phyloP scores from a whole-genome alignment of 1,284 basidiomycete species.

The Ceratobasidium sp. region DNA sequence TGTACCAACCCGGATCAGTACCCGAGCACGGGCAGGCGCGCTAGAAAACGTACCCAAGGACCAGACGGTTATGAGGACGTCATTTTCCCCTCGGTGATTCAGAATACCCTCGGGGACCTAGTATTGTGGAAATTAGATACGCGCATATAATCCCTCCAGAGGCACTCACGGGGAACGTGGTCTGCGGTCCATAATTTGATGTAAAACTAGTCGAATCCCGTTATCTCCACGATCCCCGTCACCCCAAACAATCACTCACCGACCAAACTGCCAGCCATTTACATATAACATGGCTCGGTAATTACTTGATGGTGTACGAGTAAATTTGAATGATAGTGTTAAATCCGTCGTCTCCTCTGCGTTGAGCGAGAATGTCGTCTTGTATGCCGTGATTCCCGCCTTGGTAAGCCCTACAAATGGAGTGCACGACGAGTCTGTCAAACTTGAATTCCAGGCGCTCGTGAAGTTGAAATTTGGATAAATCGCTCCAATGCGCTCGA shows the following conservation, averaged over 20 bases:
- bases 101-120: conserved; percentile 31
- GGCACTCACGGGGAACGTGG: conserved; percentile 1
- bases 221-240: neutral
- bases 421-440: conserved; percentile 14
- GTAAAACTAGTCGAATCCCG: neutral
- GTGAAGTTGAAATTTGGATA: conserved; percentile 22
- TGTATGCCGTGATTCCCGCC: conserved; percentile 32
- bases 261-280: conserved; percentile 29
- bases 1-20: neutral
- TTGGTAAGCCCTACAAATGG: conserved; percentile 8
- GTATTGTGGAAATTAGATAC: neutral
- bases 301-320: conserved; percentile 6
- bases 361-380: conserved; percentile 27
- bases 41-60: neutral
- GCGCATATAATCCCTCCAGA: neutral
- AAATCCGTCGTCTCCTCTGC: conserved; percentile 18
- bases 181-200: conserved; percentile 23
- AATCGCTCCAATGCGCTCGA: conserved; percentile 27
- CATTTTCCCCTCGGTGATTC: conserved; percentile 27
- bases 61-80: conserved; percentile 16
- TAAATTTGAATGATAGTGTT: conserved; percentile 15
- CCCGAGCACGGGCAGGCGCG: too few relatives aligned
- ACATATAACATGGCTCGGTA: conserved; percentile 33
- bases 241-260: neutral
- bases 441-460: conserved; percentile 14